phyloP scores from a whole-genome alignment of 371 early-diverging fungal genomes.

The Entomophthora muscae region DNA sequence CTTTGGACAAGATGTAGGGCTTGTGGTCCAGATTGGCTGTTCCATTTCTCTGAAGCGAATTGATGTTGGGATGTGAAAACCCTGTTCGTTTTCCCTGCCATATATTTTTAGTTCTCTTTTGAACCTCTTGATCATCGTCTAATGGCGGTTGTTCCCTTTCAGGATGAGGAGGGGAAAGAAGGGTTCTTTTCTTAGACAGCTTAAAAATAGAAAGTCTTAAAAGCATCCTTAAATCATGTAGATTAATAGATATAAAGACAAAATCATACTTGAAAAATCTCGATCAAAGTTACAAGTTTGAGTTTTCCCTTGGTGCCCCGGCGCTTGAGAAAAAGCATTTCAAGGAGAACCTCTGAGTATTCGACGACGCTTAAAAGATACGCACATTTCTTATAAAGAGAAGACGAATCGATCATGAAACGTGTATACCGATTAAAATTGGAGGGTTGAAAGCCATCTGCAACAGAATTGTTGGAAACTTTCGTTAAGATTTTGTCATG shows the following conservation, averaged over 20 bases:
- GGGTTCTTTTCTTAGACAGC: constrained; percentile 1
- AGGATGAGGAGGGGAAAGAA: constrained; percentile 38
- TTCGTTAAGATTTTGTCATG: constrained; percentile 67
- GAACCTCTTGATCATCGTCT: constrained; percentile 17
- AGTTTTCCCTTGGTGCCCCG: constrained; percentile 43
- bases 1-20: constrained; percentile 40
- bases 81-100: constrained; percentile 38
- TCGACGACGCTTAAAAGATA: constrained; percentile 48
- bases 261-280: constrained; percentile 48
- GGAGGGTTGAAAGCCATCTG: constrained; percentile 20
- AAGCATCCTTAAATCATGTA: not conserved
- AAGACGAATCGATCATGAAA: constrained; percentile 26
- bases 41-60: constrained; percentile 25
- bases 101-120: constrained; percentile 12
- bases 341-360: constrained; percentile 60
- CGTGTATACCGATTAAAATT: constrained; percentile 60
- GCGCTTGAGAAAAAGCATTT: constrained; percentile 64
- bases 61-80: constrained; percentile 17
- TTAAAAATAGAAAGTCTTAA: constrained; percentile 5
- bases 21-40: constrained; percentile 21
- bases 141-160: constrained; percentile 54
- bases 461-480: constrained; percentile 30
- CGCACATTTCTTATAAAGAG: constrained; percentile 33
- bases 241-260: not conserved
- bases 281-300: constrained; percentile 43